Base-by-base conservation (phyloP, 164 flowering plant species). In the Tetracentron sinense region DNA sequence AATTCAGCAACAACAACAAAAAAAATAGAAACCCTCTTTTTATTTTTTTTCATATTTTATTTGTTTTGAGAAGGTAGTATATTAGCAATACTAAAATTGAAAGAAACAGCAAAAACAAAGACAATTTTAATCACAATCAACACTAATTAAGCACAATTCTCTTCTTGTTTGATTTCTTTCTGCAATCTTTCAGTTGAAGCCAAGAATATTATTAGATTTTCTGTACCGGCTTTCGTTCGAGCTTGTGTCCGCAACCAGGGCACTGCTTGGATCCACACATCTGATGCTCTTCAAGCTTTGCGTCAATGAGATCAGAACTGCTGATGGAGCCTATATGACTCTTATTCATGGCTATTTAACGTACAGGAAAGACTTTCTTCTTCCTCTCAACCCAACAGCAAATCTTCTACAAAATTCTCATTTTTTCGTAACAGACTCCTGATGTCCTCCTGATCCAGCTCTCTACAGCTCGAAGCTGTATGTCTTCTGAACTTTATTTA, bases 271-370 rank as follows among this genome's bases (percentile, higher is more conserved):
- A 84, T 82, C 88, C 89, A 74, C 96, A 81, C 69, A 87, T 64
- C 71, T 85, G 95, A 76, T 86, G 97, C 73, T 87, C 93, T 78
- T 91, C 99, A 49, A 87, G 95, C 84, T 89, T 89, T 14, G 96
- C 88, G 70, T 90, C 97, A 47, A 93, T 89, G 60, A 88, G 93
- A 84, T 94, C 88, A 56, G 93, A 81, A 69, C 89, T 83, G 69
- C 83, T 78, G 65, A 79, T 72, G 28, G 87, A 76, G 25, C 81
- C 81, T 68, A 73, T 63, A 20, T 71, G 83, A 60, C 69, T 78
- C 65, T 68, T 81, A 60, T 67, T 77, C 82, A 79, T 80, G 48
- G 62, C 64, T 66, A 11, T 25, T 68, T 65, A 42, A 26, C 65
- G 58, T 51, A 31, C 33, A 31, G 23, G 21, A 30, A 11, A 59